Evolutionary conservation across 352 stramenopile genomes (phyloP).

Genomic region (Pythium dissimile): DNA sequence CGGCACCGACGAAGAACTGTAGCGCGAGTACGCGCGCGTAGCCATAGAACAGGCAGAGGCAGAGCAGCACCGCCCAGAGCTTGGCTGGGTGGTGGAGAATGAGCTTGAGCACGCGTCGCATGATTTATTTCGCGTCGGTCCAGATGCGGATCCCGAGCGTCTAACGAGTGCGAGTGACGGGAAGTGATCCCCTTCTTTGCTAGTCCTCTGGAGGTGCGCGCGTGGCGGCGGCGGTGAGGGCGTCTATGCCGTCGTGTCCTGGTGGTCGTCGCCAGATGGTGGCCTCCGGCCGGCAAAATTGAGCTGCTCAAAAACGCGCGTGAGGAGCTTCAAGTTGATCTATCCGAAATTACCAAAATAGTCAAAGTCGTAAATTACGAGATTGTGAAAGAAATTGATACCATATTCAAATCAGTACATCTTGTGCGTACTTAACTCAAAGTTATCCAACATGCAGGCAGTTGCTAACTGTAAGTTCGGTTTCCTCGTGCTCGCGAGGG

Average conservation of each 20-base stretch:
- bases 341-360: constrained; percentile 4
- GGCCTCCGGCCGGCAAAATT: too few relatives aligned
- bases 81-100: constrained; percentile 61
- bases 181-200: too few relatives aligned
- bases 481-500: neutral
- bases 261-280: neutral
- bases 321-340: constrained; percentile 14
- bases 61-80: constrained; percentile 41
- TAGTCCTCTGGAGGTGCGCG: too few relatives aligned
- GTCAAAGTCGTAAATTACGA: neutral
- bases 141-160: neutral
- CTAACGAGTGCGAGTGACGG: too few relatives aligned
- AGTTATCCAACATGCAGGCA: too few relatives aligned
- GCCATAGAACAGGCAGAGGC: constrained; percentile 57
- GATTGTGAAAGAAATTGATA: neutral
- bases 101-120: constrained; percentile 43
- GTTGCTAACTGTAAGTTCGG: too few relatives aligned
- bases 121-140: neutral
- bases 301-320: too few relatives aligned
- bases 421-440: neutral
- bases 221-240: neutral
- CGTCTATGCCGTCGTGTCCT: constrained; percentile 12
- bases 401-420: too few relatives aligned
- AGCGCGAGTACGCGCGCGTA: constrained; percentile 65
- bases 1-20: constrained; percentile 42